A percentile compares a stretch with the other conserved stretches of the same genome.
These are phyloP conservation scores for Caryopteris hybrid DNA, from an alignment of 305 asterid genomes.

Conservation along the genomic window DNA sequence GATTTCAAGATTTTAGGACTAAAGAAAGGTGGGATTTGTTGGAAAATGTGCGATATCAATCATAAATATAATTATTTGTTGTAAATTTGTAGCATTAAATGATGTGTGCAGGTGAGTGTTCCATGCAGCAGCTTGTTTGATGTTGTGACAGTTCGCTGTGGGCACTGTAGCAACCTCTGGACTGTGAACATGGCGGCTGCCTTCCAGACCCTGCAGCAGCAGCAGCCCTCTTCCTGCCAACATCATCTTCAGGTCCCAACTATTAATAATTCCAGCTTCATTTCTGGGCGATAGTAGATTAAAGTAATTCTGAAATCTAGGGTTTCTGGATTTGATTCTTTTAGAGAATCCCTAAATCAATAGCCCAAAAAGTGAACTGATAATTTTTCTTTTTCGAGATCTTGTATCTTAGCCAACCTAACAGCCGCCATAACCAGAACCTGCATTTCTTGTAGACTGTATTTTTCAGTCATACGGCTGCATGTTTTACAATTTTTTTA, in stretches of 20 bases:
- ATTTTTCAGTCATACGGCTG: too few relatives aligned
- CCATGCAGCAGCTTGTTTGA: conserved; percentile 84
- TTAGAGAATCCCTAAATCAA: conserved; percentile 64
- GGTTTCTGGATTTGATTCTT: conserved; percentile 53
- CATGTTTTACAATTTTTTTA: neutral
- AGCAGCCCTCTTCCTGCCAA: too few relatives aligned
- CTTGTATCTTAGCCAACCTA: conserved; percentile 7
- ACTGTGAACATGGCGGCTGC: conserved; percentile 89
- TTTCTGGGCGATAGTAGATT: conserved; percentile 53
- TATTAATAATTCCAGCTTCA: conserved; percentile 44
- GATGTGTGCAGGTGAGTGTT: conserved; percentile 76
- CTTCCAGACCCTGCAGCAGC: conserved; percentile 42
- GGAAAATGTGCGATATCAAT: neutral
- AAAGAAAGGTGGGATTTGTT: neutral
- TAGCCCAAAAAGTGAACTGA: too few relatives aligned
- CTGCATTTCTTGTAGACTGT: neutral
- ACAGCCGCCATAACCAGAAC: conserved; percentile 44
- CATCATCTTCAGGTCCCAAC: conserved; percentile 50
- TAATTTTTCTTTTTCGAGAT: conserved; percentile 5
- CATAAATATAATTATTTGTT: neutral
- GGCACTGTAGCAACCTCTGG: conserved; percentile 85
- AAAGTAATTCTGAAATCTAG: conserved; percentile 62
- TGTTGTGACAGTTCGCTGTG: conserved; percentile 87
- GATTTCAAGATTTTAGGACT: neutral
- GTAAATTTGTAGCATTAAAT: neutral